A percentile compares a stretch with the other conserved stretches of the same genome.
phyloP scores from a whole-genome alignment of 1,284 basidiomycete genomes.

The Leccinum solheimii region DNA sequence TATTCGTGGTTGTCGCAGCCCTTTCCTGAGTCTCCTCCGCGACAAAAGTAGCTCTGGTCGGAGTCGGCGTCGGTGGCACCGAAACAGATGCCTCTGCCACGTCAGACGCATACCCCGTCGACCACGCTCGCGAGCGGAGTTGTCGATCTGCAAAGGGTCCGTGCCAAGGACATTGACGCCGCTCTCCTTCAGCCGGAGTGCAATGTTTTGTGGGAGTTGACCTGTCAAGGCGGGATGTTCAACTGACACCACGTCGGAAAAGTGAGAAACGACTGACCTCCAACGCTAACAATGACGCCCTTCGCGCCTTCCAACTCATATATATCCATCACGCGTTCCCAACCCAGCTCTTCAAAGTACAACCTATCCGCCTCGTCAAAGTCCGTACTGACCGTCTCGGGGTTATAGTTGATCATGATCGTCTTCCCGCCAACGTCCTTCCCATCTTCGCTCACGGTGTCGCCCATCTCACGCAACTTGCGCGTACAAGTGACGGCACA shows the following conservation, averaged over 20 bases:
- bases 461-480: slow-evolving; percentile 88
- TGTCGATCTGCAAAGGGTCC: slow-evolving; percentile 94
- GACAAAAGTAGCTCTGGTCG: slow-evolving; percentile 10
- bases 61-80: slow-evolving; percentile 12
- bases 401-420: slow-evolving; percentile 99
- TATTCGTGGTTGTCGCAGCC: background rate
- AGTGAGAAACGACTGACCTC: slow-evolving; percentile 56
- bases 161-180: slow-evolving; percentile 96
- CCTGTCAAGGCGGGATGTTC: slow-evolving; percentile 43
- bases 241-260: background rate
- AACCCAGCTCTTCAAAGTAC: slow-evolving; percentile 99
- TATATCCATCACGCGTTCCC: slow-evolving; percentile 99
- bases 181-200: slow-evolving; percentile 88
- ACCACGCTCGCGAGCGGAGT: slow-evolving; percentile 18
- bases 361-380: slow-evolving; percentile 98
- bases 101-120: background rate
- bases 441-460: slow-evolving; percentile 40
- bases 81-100: background rate
- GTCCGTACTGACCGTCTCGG: slow-evolving; percentile 98
- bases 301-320: slow-evolving; percentile 94
- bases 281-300: slow-evolving; percentile 96
- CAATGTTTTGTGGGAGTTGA: slow-evolving; percentile 98
- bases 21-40: slow-evolving; percentile 2
- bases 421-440: slow-evolving; percentile 47
- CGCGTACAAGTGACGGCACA: slow-evolving; percentile 98